These are phyloP conservation scores for Bimuria novae-zelandiae DNA, from an alignment of 2,329 filamentous ascomycete species.

Conservation along the genomic window DNA sequence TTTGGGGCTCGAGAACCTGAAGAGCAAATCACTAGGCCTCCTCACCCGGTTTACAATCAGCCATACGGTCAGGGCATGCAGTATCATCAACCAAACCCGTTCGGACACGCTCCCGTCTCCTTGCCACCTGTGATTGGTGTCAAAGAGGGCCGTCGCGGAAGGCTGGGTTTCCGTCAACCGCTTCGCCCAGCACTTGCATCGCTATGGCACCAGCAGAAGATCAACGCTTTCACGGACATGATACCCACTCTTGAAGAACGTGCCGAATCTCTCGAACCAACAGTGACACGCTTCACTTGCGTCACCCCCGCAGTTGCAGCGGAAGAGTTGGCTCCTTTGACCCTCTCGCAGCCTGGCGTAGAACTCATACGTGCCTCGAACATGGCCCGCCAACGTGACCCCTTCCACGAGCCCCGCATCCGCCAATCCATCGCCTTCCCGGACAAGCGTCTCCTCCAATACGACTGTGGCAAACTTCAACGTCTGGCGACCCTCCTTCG, in stretches of 20 bases:
- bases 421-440: slow-evolving; percentile 94
- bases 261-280: slow-evolving; percentile 71
- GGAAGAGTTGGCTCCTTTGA: slow-evolving; percentile 72
- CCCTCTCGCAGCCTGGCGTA: slow-evolving; percentile 62
- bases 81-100: slow-evolving; percentile 20
- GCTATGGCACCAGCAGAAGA: slow-evolving; percentile 76
- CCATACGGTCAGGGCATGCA: slow-evolving; percentile 11
- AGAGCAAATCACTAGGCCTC: slow-evolving; percentile 18
- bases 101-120: slow-evolving; percentile 30
- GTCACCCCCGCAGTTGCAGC: slow-evolving; percentile 88
- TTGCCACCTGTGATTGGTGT: slow-evolving; percentile 47
- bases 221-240: slow-evolving; percentile 65
- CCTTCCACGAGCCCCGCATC: slow-evolving; percentile 93
- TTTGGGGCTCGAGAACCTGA: slow-evolving; percentile 48
- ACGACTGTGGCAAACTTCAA: slow-evolving; percentile 96
- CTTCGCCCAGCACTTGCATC: slow-evolving; percentile 30
- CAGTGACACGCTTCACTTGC: slow-evolving; percentile 86
- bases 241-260: slow-evolving; percentile 77
- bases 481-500: slow-evolving; percentile 84
- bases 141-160: slow-evolving; percentile 39
- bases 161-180: slow-evolving; percentile 37
- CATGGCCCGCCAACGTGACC: slow-evolving; percentile 66
- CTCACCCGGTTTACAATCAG: slow-evolving; percentile 10
- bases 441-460: slow-evolving; percentile 93
- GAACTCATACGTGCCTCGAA: slow-evolving; percentile 60